Evolutionary conservation across 2,329 filamentous ascomycete species (phyloP), one percentile per base, ranked within the genome.

Genomic region (Drechslera avenae): DNA sequence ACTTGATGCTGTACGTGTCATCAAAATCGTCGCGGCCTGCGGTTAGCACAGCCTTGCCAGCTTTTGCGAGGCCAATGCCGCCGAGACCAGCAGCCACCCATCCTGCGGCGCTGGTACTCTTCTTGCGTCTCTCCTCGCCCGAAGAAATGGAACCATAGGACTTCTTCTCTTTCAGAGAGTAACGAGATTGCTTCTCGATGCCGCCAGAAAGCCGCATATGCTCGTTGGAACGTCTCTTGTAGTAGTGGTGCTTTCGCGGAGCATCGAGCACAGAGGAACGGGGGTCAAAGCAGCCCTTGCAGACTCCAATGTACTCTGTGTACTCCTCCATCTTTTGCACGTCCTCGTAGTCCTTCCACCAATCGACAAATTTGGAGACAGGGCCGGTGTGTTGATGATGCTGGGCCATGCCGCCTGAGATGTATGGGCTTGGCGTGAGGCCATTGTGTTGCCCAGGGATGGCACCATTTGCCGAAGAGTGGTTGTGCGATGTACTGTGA

Each of bases 311-410:
- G 52, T 82, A 81, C 69, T 87, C 83, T 1, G 84, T 86, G 62
- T 87, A 87, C 64, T 86, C 84, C 68, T 87, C 85, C 74, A 85
- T 87, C 64, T 81, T 81, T 14, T 79, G 80, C 1, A 87, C 83
- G n/a, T 84, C 85, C 55, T 87, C 83, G 1, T 83, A 79, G 54
- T 83, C 85, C 64, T 79, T 84, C 81, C 81, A 86, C 76, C 80
- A 87, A 61, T 83, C 81, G 32, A 83, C 76, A 23, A 86, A 76
- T 41, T 76, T 79, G 31, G 75, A 76, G 1, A 87, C 74, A 0
- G 85, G 81, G 0, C 83, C 83, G 36, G 76, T 77, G 50, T 82
- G 82, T 44, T 79, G 79, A 57, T 83, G 81, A 37, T 52, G 60
- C 49, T 79, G 76, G 26, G 76, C 76, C 65, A 82, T 75, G 9